Evolutionary conservation across 176 grass and related monocot species (phyloP).

Genomic region (Metroxylon sagu): DNA sequence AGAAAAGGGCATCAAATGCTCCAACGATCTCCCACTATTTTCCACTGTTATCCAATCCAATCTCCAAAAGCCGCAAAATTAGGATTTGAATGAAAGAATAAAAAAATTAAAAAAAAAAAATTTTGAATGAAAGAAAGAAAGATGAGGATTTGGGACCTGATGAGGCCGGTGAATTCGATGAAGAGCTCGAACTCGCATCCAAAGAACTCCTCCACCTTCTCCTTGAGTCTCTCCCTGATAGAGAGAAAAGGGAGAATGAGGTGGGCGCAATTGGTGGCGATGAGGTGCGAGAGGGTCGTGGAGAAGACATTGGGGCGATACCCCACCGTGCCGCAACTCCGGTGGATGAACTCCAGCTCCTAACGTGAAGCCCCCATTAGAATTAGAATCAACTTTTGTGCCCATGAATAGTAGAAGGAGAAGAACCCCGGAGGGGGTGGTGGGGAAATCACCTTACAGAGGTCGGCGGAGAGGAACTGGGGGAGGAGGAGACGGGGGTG

Average conservation of each 20-base stretch:
- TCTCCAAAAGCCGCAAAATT: too few species aligned
- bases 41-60: too few species aligned
- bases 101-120: too few species aligned
- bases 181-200: conserved; percentile 74
- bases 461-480: conserved; percentile 46
- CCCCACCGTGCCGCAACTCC: conserved; percentile 56
- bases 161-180: conserved; percentile 82
- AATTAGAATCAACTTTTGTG: too few species aligned
- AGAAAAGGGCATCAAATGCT: too few species aligned
- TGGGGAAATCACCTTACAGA: conserved; percentile 56
- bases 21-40: too few species aligned
- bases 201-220: conserved; percentile 66
- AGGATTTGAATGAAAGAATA: neutral
- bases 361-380: too few species aligned
- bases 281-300: conserved; percentile 61
- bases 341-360: conserved; percentile 90
- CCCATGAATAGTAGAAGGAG: neutral
- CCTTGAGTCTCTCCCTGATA: conserved; percentile 57
- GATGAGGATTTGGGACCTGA: conserved; percentile 37
- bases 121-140: neutral
- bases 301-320: conserved; percentile 77
- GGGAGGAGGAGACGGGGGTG: conserved; percentile 40
- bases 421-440: too few species aligned
- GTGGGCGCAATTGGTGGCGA: conserved; percentile 63
- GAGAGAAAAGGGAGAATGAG: conserved; percentile 71